phyloP scores from a whole-genome alignment of 208 protist genomes.

The Pavlovales sp. region DNA sequence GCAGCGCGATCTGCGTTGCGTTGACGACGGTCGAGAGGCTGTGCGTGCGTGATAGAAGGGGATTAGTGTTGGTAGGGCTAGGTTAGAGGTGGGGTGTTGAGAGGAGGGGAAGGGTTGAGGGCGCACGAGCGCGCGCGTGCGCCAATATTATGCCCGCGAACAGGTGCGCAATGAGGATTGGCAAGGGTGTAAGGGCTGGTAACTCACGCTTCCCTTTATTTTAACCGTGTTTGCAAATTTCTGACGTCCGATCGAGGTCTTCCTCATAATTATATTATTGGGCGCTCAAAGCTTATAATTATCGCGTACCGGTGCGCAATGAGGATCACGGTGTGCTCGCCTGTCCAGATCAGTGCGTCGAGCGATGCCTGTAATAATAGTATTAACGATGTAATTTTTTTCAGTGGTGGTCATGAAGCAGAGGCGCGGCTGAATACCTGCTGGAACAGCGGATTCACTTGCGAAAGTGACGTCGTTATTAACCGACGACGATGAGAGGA shows the following conservation, averaged over 20 bases:
- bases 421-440: no score
- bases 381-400: background rate
- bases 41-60: background rate
- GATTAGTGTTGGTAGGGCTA: background rate
- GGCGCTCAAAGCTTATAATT: no score
- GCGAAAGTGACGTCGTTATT: no score
- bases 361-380: no score
- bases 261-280: no score
- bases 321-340: slow-evolving; percentile 5
- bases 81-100: slow-evolving; percentile 12
- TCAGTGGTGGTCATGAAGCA: no score
- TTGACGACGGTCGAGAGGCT: background rate
- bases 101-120: background rate
- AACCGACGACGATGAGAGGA: no score
- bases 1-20: background rate
- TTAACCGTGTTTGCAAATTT: no score
- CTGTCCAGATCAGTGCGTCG: slow-evolving; percentile 32
- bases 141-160: background rate
- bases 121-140: background rate
- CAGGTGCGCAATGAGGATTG: background rate
- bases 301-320: background rate
- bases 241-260: no score
- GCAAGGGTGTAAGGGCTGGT: no score
- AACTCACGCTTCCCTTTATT: no score
- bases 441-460: no score